These are phyloP conservation scores for Solanum arcanum DNA, from an alignment of 257 asterid species.

Conservation along the genomic window DNA sequence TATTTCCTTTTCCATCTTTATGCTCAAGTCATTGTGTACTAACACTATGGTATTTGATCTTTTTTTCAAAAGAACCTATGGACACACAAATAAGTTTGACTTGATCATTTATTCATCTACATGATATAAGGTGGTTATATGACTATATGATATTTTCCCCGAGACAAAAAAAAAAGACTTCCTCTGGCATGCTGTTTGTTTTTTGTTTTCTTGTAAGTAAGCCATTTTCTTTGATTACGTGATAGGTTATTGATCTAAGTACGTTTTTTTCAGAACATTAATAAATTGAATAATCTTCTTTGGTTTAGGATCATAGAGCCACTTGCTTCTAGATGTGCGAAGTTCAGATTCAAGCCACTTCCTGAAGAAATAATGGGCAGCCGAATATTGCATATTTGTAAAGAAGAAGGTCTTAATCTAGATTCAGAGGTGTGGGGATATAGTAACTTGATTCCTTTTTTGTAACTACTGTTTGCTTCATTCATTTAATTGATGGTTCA, in stretches of 20 bases:
- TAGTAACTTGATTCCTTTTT: background rate
- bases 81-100: background rate
- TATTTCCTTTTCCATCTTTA: background rate
- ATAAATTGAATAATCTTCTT: background rate
- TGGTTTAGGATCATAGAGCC: conserved; percentile 82
- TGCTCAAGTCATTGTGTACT: background rate
- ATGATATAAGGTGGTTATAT: background rate
- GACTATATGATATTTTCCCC: background rate
- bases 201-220: background rate
- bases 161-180: background rate
- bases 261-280: background rate
- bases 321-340: conserved; percentile 97
- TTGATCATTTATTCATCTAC: background rate
- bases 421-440: conserved; percentile 81
- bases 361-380: conserved; percentile 76
- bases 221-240: background rate
- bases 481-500: background rate
- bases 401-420: conserved; percentile 73
- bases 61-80: background rate
- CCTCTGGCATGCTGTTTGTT: background rate
- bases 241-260: background rate
- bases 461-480: background rate
- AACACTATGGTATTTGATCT: background rate
- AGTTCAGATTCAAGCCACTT: conserved; percentile 94
- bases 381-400: conserved; percentile 74